phyloP scores from a whole-genome alignment of 2,329 filamentous ascomycete genomes.

The Leptographium radiaticola region DNA sequence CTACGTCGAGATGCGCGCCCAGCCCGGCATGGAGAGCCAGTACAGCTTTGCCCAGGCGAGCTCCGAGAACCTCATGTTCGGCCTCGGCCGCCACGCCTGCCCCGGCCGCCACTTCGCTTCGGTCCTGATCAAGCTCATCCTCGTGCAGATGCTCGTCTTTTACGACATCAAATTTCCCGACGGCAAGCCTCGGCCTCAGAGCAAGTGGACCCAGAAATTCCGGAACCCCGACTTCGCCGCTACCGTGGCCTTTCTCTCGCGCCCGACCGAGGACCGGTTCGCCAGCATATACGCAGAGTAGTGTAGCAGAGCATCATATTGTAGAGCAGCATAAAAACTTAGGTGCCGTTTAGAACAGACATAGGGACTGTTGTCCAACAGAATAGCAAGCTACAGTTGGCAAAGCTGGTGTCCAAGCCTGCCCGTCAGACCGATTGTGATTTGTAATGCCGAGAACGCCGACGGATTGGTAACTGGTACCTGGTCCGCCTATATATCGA shows the following conservation, averaged over 20 bases:
- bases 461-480: too few species aligned
- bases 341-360: too few species aligned
- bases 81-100: slow-evolving; percentile 26
- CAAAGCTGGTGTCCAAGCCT: too few species aligned
- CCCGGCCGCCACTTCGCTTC: slow-evolving; percentile 26
- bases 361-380: neutral
- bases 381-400: neutral
- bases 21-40: slow-evolving; percentile 4
- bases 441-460: too few species aligned
- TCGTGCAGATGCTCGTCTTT: slow-evolving; percentile 8
- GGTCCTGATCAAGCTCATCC: slow-evolving; percentile 22
- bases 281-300: neutral
- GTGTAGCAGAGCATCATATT: neutral
- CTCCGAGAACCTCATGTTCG: slow-evolving; percentile 22
- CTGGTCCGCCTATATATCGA: too few species aligned
- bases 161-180: slow-evolving; percentile 4
- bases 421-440: too few species aligned
- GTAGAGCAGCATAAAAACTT: neutral
- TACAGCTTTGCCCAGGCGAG: slow-evolving; percentile 21
- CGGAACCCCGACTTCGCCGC: slow-evolving; percentile 1
- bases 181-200: neutral
- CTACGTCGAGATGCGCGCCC: slow-evolving; percentile 16
- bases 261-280: neutral
- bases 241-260: neutral
- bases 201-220: slow-evolving; percentile 3